A percentile compares a stretch with the other conserved stretches of the same genome.
Conservation (phyloP, 2,329 filamentous ascomycete genomes). For the Trichoderma atrobrunneum region DNA sequence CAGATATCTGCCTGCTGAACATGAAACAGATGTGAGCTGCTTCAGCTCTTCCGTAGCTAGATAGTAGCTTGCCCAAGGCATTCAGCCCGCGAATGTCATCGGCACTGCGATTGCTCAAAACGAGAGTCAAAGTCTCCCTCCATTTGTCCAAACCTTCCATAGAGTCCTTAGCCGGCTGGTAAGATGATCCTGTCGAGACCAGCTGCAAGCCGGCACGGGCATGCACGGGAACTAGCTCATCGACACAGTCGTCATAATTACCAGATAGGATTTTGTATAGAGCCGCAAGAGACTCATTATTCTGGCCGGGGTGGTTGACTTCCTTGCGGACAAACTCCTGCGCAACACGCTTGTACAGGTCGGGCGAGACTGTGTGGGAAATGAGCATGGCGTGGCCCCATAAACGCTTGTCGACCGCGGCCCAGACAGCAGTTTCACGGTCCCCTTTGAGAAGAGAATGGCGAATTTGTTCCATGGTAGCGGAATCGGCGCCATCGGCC, state of each 20-base stretch:
- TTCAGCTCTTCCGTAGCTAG: constrained; percentile 82
- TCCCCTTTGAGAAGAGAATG: constrained; percentile 74
- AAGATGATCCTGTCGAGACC: constrained; percentile 68
- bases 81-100: constrained; percentile 76
- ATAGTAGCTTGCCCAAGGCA: constrained; percentile 76
- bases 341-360: constrained; percentile 87
- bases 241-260: constrained; percentile 90
- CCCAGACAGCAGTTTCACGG: constrained; percentile 88
- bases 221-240: constrained; percentile 90
- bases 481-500: constrained; percentile 67
- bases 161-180: constrained; percentile 64
- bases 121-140: constrained; percentile 82
- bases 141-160: constrained; percentile 88
- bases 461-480: constrained; percentile 69
- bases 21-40: constrained; percentile 93
- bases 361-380: constrained; percentile 71
- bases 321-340: constrained; percentile 96
- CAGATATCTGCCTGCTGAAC: constrained; percentile 68
- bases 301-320: constrained; percentile 75
- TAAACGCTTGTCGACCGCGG: constrained; percentile 84
- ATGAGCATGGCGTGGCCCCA: constrained; percentile 98
- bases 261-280: constrained; percentile 93
- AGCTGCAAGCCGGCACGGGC: constrained; percentile 90
- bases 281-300: constrained; percentile 83
- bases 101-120: constrained; percentile 82